Base-by-base conservation (phyloP, 352 stramenopile species). In the Pythium rishiriense region DNA sequence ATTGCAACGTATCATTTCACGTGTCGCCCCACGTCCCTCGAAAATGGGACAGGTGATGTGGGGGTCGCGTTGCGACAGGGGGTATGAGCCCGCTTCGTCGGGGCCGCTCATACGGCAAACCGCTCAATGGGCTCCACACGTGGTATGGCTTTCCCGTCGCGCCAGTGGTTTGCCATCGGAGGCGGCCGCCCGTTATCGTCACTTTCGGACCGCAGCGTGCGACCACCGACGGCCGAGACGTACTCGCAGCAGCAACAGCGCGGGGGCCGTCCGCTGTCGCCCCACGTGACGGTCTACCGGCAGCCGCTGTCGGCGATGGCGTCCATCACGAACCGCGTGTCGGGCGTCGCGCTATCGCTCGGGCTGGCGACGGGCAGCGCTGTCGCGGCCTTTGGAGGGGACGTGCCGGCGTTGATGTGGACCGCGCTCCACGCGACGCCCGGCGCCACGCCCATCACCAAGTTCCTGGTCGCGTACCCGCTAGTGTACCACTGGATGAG, bases 211-310 rank as follows among this genome's bases (percentile, higher is more conserved):
- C 54, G 54, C 25, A 56, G 56, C 29, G 31, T 53, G 8, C 58
- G 47, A 22, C 4, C 47, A n/a, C 47, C 58, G 11, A 53, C 43
- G 21, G 55, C 46, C 10, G 42, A 75, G 35, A 65, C 69, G 46
- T 98, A 98, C 70, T 92, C 83, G 28, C 72, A 90, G 62, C 82
- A 84, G 25, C 95, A 97, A 81, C 79, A 86, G 24, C 75, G 83
- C 42, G 90, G 94, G 21, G 93, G 91, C 17, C 90, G 93, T 29
- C 96, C 96, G 14, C 75, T 99, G 14, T 98, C 91, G 54, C 97
- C 97, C n/a, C 93, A 99, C 74, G 94, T 99, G 41, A 96, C 85
- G 48, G 96, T 98, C 71, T 99, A 99, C 81, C 81, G 88, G 51
- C 98, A 98, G 68, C 96, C 96, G 5, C 73, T 98, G 19, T 86